phyloP scores from a whole-genome alignment of 305 asterid species.

The Stenogyne calaminthoides region DNA sequence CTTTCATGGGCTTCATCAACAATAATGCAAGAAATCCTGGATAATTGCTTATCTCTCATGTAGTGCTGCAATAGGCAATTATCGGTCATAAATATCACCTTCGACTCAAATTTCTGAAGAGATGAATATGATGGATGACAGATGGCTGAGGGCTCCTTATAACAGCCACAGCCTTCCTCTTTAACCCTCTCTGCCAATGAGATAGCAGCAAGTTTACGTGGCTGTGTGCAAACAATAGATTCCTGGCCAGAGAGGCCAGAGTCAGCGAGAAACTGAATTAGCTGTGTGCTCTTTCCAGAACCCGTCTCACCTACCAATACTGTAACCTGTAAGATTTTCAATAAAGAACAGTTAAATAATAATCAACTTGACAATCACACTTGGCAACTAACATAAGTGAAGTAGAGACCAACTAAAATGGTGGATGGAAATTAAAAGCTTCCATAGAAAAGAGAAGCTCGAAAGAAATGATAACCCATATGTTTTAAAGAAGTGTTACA shows the following conservation, averaged over 20 bases:
- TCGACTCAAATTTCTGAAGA: conserved; percentile 48
- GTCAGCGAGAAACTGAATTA: conserved; percentile 92
- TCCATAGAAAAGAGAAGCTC: neutral
- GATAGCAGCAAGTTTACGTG: conserved; percentile 90
- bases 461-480: neutral
- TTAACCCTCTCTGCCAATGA: conserved; percentile 81
- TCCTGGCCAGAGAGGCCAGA: conserved; percentile 59
- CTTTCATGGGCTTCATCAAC: conserved; percentile 99
- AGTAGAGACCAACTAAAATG: neutral
- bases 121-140: conserved; percentile 70
- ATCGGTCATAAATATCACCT: conserved; percentile 80
- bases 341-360: conserved; percentile 4
- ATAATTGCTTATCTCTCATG: conserved; percentile 67
- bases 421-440: neutral
- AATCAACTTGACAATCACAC: neutral
- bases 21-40: conserved; percentile 75
- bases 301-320: conserved; percentile 91
- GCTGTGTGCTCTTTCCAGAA: conserved; percentile 97
- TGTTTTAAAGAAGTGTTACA: neutral
- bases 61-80: conserved; percentile 85
- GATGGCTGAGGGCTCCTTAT: conserved; percentile 44
- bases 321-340: conserved; percentile 51
- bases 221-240: conserved; percentile 86
- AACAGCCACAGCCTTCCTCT: conserved; percentile 77
- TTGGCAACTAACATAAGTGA: neutral